Base-by-base conservation (phyloP, 1,284 basidiomycete species). In the Amylostereum areolatum region DNA sequence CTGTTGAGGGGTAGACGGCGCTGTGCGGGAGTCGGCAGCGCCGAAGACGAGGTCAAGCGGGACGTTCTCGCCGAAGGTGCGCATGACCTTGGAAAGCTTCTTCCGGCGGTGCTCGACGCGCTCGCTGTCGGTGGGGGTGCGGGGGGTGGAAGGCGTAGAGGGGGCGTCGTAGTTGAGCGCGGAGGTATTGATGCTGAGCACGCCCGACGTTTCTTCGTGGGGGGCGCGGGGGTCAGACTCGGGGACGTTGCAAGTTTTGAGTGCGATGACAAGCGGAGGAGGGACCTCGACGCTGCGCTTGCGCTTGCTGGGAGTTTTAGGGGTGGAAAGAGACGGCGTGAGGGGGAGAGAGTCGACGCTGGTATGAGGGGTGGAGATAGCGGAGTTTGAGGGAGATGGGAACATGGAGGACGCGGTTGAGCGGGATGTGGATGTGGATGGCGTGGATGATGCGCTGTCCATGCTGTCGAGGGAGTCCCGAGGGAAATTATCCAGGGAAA, bases 11-110 rank as follows among this genome's bases (percentile, higher is more conserved):
- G n/a, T n/a, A n/a, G n/a, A n/a, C n/a, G n/a, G n/a, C n/a, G n/a
- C n/a, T n/a, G n/a, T n/a, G n/a, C n/a, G n/a, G n/a, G n/a, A n/a
- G n/a, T 8, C 12, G 41, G 34, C 12, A n/a, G 31, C 5, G 18
- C 12, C 37, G 53, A 77, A 76, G 43, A 80, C 71, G 47, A 80
- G 70, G 58, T 79, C 75, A 4, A 69, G 64, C 2, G 79, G 78
- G 27, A 80, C 66, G 55, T 75, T 74, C 62, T 78, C 77, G 6
- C 79, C 79, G 2, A 80, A 62, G 1, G 73, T 78, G 48, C 76
- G 68, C 30, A 67, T 60, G 4, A 81, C 66, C 59, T 80, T 80
- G 7, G 74, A 74, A 65, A 80, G 70, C 43, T 66, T 66, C 52
- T 60, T 61, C 48, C 66, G 54, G 12, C 68, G 63, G 5, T 58